These are phyloP conservation scores for Picea sitchensis DNA, from an alignment of 75 land plant species.

Conservation along the genomic window DNA sequence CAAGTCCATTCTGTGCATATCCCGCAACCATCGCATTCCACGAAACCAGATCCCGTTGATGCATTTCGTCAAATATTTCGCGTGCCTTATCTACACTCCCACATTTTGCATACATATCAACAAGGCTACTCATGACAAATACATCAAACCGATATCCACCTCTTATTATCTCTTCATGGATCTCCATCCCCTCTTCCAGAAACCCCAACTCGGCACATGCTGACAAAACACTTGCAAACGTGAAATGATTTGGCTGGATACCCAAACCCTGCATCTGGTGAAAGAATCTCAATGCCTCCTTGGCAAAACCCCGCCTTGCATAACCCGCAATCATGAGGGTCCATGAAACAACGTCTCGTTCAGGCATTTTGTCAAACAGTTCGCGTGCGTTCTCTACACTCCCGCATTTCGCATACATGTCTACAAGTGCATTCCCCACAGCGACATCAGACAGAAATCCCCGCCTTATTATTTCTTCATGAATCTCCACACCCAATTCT, in stretches of 20 bases:
- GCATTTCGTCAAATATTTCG: not conserved
- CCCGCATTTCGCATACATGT: slow-evolving; percentile 45
- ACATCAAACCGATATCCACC: not conserved
- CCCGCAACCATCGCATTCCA: not conserved
- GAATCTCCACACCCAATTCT: slow-evolving; percentile 28
- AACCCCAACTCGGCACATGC: no score
- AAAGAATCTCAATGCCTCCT: no score
- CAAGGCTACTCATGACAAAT: not conserved
- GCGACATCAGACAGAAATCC: slow-evolving; percentile 37
- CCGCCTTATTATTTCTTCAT: slow-evolving; percentile 36
- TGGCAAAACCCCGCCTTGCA: not conserved
- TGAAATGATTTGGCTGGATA: no score
- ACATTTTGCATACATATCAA: not conserved
- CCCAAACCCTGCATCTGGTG: no score
- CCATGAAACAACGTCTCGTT: slow-evolving; percentile 35
- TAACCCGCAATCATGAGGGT: slow-evolving; percentile 39
- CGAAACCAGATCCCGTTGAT: not conserved
- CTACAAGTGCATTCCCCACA: slow-evolving; percentile 45
- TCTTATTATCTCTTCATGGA: no score
- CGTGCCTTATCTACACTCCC: not conserved
- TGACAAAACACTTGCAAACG: no score
- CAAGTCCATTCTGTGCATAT: not conserved
- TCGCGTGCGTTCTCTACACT: slow-evolving; percentile 19
- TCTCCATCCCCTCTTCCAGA: no score
- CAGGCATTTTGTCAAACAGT: slow-evolving; percentile 34